phyloP scores from a whole-genome alignment of 2,329 filamentous ascomycete genomes.

The Clarireedia paspali region DNA sequence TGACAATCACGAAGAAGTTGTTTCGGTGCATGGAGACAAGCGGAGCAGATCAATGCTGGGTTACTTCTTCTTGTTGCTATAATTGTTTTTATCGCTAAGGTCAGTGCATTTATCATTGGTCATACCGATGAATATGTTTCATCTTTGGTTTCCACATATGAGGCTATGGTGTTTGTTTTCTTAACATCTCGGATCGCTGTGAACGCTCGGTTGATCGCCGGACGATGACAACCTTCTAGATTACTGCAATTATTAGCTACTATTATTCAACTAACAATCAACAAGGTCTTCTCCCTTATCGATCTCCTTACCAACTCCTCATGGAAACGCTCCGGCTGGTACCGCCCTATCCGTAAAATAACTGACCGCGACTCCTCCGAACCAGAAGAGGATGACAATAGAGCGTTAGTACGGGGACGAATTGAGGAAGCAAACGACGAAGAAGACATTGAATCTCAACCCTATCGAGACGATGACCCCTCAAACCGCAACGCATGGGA shows the following conservation, averaged over 20 bases:
- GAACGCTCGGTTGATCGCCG: too few species aligned
- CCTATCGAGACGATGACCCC: neutral
- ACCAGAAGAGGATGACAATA: constrained; percentile 16
- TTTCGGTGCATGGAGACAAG: constrained; percentile 45
- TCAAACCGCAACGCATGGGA: neutral
- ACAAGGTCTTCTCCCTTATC: constrained; percentile 20
- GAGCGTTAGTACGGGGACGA: constrained; percentile 18
- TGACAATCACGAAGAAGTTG: constrained; percentile 34
- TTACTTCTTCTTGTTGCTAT: constrained; percentile 48
- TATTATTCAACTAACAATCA: neutral
- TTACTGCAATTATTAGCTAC: neutral
- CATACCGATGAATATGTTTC: neutral
- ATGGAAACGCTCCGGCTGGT: constrained; percentile 17
- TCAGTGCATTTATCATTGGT: constrained; percentile 25
- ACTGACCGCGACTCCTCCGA: constrained; percentile 8
- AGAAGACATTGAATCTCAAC: constrained; percentile 6
- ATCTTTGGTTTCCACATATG: too few species aligned
- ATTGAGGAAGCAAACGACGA: constrained; percentile 19
- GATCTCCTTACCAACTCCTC: constrained; percentile 22
- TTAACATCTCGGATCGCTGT: too few species aligned
- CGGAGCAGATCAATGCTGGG: constrained; percentile 45
- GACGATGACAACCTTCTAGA: neutral
- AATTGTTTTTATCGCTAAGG: constrained; percentile 48
- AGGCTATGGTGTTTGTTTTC: too few species aligned
- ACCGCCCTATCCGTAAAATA: constrained; percentile 13